These are phyloP conservation scores for Ceratorhiza oryzae-sativae DNA, from an alignment of 1,284 basidiomycete genomes.

Conservation along the genomic window DNA sequence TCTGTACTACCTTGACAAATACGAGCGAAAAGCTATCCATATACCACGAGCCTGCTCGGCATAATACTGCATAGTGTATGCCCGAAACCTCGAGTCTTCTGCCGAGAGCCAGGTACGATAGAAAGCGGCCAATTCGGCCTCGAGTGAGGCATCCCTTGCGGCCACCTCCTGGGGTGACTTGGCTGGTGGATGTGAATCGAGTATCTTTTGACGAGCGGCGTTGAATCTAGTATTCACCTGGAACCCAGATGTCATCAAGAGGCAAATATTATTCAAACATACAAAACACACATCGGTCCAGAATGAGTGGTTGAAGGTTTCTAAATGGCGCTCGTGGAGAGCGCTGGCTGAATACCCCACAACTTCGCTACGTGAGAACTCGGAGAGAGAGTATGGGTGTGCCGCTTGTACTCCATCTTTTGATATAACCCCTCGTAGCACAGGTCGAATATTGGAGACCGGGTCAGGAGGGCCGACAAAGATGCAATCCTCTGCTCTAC, in stretches of 20 bases:
- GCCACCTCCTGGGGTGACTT: constrained; percentile 59
- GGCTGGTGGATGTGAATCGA: constrained; percentile 62
- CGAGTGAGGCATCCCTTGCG: constrained; percentile 47
- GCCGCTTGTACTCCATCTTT: constrained; percentile 24
- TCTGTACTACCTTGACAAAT: constrained; percentile 29
- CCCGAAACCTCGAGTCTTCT: constrained; percentile 62
- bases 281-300: constrained; percentile 72
- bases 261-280: not conserved
- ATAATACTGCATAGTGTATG: constrained; percentile 56
- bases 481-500: not conserved
- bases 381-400: constrained; percentile 77
- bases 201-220: constrained; percentile 63
- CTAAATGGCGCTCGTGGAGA: constrained; percentile 55
- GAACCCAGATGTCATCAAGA: not conserved
- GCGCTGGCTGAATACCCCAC: constrained; percentile 41
- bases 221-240: constrained; percentile 79
- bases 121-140: constrained; percentile 71
- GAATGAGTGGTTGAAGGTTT: constrained; percentile 73
- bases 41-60: constrained; percentile 32
- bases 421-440: not conserved
- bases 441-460: constrained; percentile 74
- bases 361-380: constrained; percentile 60
- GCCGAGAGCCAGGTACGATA: constrained; percentile 74
- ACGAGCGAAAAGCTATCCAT: constrained; percentile 37
- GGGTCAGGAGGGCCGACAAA: constrained; percentile 76